These are phyloP conservation scores for Colletotrichum tanaceti DNA, from an alignment of 2,329 filamentous ascomycete genomes.

Conservation along the genomic window DNA sequence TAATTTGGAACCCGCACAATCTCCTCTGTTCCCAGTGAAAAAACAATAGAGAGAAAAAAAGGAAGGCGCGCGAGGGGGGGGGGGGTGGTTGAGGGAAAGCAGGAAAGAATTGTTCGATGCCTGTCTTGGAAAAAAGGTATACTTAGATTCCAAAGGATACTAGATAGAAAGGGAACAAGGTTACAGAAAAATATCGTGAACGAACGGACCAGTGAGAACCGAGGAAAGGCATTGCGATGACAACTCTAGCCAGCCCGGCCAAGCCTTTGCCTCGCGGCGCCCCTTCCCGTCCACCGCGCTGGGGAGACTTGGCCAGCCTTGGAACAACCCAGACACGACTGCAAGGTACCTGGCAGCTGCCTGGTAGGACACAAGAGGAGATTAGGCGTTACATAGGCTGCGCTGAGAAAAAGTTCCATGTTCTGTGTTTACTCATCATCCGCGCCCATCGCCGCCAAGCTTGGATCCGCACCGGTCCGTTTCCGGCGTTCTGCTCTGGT, in stretches of 20 bases:
- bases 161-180: too few species aligned
- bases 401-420: not conserved
- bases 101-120: too few species aligned
- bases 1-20: not conserved
- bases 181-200: not conserved
- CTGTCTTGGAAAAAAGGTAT: too few species aligned
- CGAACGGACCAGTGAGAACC: not conserved
- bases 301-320: slow-evolving; percentile 1
- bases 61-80: too few species aligned
- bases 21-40: not conserved
- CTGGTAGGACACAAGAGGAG: not conserved
- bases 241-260: not conserved
- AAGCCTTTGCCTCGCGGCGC: not conserved
- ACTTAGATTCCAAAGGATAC: too few species aligned
- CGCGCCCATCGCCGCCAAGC: not conserved
- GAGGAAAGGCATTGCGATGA: not conserved
- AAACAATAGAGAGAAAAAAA: not conserved
- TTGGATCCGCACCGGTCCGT: not conserved
- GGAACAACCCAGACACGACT: too few species aligned
- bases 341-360: not conserved
- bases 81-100: not conserved
- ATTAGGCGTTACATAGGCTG: not conserved
- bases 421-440: not conserved
- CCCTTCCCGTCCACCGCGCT: not conserved
- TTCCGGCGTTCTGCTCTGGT: not conserved